Percentiles rank a stretch among this genome's conserved stretches.
Evolutionary conservation across 768 basidiomycete species (phyloP).

Genomic region (Suillus discolor): DNA sequence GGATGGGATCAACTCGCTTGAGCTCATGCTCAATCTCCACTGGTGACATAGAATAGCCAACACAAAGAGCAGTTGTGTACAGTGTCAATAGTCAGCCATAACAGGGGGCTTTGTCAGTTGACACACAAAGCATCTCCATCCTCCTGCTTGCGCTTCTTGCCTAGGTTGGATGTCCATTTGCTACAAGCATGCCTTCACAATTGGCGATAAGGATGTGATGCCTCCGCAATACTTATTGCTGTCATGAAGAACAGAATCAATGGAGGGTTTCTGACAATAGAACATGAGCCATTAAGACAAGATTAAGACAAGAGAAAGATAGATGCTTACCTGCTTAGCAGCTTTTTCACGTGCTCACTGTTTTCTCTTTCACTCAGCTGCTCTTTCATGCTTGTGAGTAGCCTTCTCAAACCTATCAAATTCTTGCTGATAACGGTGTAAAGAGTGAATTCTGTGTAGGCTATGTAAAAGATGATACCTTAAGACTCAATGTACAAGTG

Average conservation of each 20-base stretch:
- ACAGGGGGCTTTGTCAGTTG: not conserved
- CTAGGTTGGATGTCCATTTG: not conserved
- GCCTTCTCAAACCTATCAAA: not conserved
- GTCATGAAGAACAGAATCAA: not conserved
- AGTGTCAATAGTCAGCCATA: not conserved
- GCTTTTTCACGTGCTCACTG: not conserved
- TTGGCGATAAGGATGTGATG: not conserved
- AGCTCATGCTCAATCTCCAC: not conserved
- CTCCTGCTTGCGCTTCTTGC: not conserved
- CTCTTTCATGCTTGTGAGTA: not conserved
- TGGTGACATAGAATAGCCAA: not conserved
- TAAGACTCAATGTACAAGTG: too few relatives aligned
- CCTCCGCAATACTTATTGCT: not conserved
- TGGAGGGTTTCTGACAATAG: not conserved
- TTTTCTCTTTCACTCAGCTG: not conserved
- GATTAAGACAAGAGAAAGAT: not conserved
- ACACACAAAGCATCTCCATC: not conserved
- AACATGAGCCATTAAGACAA: not conserved
- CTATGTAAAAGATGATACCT: too few relatives aligned
- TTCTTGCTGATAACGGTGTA: not conserved
- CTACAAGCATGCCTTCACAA: not conserved
- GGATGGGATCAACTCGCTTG: not conserved
- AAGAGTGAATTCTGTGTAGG: too few relatives aligned
- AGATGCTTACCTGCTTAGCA: not conserved
- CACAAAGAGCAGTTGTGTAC: not conserved